Evolutionary conservation across 2,329 filamentous ascomycete species (phyloP), one percentile per base, ranked within the genome.

Genomic region (Pseudogymnoascus sp.): DNA sequence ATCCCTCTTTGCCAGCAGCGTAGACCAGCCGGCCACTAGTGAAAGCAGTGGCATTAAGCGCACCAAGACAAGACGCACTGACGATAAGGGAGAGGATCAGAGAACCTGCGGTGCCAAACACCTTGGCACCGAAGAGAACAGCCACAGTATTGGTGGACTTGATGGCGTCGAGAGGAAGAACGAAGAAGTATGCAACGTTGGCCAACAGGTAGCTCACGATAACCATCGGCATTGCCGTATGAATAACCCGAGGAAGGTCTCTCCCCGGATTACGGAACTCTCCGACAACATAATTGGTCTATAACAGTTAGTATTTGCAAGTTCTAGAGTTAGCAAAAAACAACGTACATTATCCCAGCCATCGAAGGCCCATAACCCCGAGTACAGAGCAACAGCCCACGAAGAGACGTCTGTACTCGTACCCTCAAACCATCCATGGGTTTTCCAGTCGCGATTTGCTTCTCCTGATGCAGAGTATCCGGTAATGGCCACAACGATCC

Each of bases 241-340:
- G 95, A 63, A 99, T 96, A 25, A 97, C 93, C 21, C 91, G 87
- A 0, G 95, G 95, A 8, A 99, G 86, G 74, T 99, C 95, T 66
- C 92, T 87, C 59, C 84, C 84, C 0, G 95, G 91, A 72, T 97
- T 93, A 71, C 92, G 89, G 79, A 99, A 97, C 76, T 99, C 95
- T 70, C 93, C 95, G 0, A 96, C 92, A 5, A 99, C 95, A 72
- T 97, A 99, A 77, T 97, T 99, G 66, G 93, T 96, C 91, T 95
- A 67, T 8, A 21, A 49, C 37, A 5, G 66, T 76, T 68, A 76
- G 70, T 63, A n/a, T 65, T 25, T 67, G 63, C 12, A 53, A 2
- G 7, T 12, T 18, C 4, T 23, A 16, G 25, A 38, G 31, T n/a
- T 62, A 28, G 21, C 5, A 23, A 25, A 46, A 8, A 8, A n/a